Evolutionary conservation across 345 rosid species (phyloP).

Genomic region (Linum tenue): DNA sequence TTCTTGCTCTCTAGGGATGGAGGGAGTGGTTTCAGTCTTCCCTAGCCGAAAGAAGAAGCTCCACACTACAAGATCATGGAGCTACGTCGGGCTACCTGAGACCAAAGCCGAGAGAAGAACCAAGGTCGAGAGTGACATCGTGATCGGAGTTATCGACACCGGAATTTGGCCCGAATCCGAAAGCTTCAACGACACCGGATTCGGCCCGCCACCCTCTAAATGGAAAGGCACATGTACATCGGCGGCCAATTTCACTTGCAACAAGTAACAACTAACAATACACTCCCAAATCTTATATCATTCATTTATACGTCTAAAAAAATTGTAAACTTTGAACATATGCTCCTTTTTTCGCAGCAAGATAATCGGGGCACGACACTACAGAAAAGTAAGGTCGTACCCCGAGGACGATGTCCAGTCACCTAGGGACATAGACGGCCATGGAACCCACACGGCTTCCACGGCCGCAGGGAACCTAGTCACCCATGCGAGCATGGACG

Average conservation of each 20-base stretch:
- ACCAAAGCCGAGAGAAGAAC: neutral
- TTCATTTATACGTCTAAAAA: neutral
- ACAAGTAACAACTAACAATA: conserved; percentile 13
- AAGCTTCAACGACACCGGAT: conserved; percentile 19
- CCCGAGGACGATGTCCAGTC: conserved; percentile 5
- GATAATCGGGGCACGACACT: conserved; percentile 23
- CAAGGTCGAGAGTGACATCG: conserved; percentile 12
- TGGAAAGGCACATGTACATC: conserved; percentile 27
- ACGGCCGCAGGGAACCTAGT: neutral
- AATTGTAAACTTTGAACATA: neutral
- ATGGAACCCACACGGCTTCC: conserved; percentile 5
- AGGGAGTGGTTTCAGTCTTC: conserved; percentile 22
- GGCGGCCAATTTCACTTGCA: conserved; percentile 24
- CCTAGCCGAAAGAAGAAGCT: conserved; percentile 16
- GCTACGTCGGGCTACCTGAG: conserved; percentile 16
- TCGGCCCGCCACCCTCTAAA: conserved; percentile 19
- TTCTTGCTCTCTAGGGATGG: conserved; percentile 7
- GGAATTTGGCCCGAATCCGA: conserved; percentile 28
- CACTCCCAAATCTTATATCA: neutral
- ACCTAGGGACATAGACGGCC: conserved; percentile 23
- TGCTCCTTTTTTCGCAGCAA: conserved; percentile 12
- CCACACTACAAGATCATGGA: conserved; percentile 33
- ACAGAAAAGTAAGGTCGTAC: neutral
- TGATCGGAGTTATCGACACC: conserved; percentile 23
- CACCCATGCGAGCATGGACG: neutral